Base-by-base conservation (phyloP, 2,329 filamentous ascomycete genomes). In the Fusarium torulosum region DNA sequence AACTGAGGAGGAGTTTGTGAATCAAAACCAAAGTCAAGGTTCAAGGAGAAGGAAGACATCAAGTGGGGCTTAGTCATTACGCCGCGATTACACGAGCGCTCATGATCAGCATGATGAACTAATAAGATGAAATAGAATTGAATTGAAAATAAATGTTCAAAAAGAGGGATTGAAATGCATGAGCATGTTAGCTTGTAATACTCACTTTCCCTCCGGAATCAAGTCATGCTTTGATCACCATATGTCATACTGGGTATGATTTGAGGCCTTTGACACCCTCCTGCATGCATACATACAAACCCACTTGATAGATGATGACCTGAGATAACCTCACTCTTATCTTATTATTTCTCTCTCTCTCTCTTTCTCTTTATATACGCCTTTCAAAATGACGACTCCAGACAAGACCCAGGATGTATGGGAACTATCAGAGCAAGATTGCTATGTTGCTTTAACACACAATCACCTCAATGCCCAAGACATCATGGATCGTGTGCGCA, bases 361-460 rank as follows among this genome's bases (percentile, higher is more conserved):
- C 27, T 20, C 10, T 27, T 29, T 15, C 37, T 25, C n/a, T n/a
- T 33, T 50, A 51, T 27, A 42, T 23, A 52, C 17, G 7, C 19
- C 19, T 23, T 10, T 14, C 33, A 59, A 51, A 35, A 72, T 73
- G 70, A 23, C 62, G 47, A 38, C 49, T 13, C 20, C 58, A 14
- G 44, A 59, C 46, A 69, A 53, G 9, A 3, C 52, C 19, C 53
- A 75, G 17, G 69, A 75, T 20, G 57, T 66, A 14, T 80, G 78
- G 75, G 80, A 86, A 63, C 63, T 84, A 20, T 75, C 79, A 25
- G 83, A 86, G 44, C 81, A 82, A 13, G 78, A 76, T 45, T 88
- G 90, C 76, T 87, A 89, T 76, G 90, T 94, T 40, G 88, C 87
- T 50, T 83, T 96, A 10, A 94, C 91, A 4, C 80, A 88, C 63